Evolutionary conservation across 2,329 filamentous ascomycete genomes (phyloP), one percentile per base, ranked within the genome.

Genomic region (Myriosclerotinia scirpicola): DNA sequence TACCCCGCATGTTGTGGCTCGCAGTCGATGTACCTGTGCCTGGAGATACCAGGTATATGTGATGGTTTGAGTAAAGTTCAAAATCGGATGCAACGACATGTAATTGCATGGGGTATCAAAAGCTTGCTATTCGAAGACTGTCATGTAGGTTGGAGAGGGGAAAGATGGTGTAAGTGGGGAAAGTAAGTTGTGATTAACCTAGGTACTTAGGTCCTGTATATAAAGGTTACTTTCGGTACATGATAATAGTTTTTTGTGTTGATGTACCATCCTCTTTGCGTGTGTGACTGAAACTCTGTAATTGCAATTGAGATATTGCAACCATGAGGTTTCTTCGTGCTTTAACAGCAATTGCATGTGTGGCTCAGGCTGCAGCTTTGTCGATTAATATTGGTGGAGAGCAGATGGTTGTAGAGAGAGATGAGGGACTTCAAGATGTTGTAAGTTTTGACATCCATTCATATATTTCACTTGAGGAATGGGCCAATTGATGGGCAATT

Each of bases 381-480:
- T 78, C 82, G 15, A 77, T 85, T 67, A 48, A 65, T n/a, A 26
- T 65, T 44, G 82, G 79, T 46, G 82, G 83, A 67, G 80, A 80
- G 65, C 77, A 82, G 14, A 80, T 82, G 71, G 75, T 81, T 26
- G 79, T 82, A 69, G 83, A 84, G 50, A 77, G 81, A 69, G 82
- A 82, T 69, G 82, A 80, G 67, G 75, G 79, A 34, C 74, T 87
- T 56, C 85, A 87, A 73, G 79, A 85, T 75, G 81, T 86, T 72
- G 85, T 87, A 70, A 72, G 81, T 77, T 48, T 8, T 26, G 26
- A 22, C 34, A 52, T 46, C 26, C 26, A 30, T 20, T 44, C 22
- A 26, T 1, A 36, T 58, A 11, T 22, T n/a, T 34, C 20, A 17
- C 6, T 65, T 38, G n/a, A 30, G 12, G 14, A 11, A 50, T n/a